These are phyloP conservation scores for Aspergillus costaricaensis DNA, from an alignment of 2,329 filamentous ascomycete species.

Conservation along the genomic window DNA sequence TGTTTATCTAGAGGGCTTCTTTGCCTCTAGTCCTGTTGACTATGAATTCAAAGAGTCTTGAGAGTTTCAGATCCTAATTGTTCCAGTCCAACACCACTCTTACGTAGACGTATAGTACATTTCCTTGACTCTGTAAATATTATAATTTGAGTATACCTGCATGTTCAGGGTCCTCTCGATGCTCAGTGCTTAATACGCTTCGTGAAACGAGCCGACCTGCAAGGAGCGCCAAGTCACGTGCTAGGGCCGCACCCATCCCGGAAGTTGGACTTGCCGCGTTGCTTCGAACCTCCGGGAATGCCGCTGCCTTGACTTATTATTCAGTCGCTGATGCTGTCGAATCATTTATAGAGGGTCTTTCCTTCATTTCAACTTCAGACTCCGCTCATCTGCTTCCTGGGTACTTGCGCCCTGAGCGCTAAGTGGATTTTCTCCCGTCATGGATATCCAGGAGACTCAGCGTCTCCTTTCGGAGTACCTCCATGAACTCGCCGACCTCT, in stretches of 20 bases:
- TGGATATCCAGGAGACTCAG: conserved; percentile 61
- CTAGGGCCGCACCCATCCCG: conserved; percentile 1
- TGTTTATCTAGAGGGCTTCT: background rate
- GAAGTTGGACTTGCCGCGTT: conserved; percentile 7
- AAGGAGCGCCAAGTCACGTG: conserved; percentile 17
- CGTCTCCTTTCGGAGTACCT: conserved; percentile 56
- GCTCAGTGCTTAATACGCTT: background rate
- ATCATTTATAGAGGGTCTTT: conserved; percentile 15
- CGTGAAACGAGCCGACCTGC: background rate
- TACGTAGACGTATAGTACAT: too few species aligned
- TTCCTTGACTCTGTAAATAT: background rate
- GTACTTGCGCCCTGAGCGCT: conserved; percentile 13
- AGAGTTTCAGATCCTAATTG: background rate
- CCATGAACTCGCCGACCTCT: conserved; percentile 61
- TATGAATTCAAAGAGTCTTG: background rate
- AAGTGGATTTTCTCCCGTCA: conserved; percentile 34
- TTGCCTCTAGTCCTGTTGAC: background rate
- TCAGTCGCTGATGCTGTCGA: conserved; percentile 22
- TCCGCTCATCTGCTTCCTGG: background rate
- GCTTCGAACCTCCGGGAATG: conserved; percentile 2
- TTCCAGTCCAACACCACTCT: too few species aligned
- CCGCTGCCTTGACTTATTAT: background rate
- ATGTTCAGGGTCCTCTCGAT: background rate
- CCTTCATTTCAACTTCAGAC: background rate
- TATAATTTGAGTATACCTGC: background rate